phyloP scores from a whole-genome alignment of 371 early-diverging fungal genomes.

The Entomophthora muscae region DNA sequence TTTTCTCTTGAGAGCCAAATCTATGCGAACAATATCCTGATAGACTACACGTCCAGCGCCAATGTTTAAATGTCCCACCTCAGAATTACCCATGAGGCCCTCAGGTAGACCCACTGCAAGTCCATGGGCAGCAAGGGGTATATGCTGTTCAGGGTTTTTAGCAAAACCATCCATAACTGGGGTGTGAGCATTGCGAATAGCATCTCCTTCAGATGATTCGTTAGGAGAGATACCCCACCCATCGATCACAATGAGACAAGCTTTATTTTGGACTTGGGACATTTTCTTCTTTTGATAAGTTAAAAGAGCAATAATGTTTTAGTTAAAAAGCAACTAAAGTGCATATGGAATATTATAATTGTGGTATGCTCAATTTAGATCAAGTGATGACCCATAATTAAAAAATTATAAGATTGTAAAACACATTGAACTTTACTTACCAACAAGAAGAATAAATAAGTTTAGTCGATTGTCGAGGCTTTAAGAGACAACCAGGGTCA shows the following conservation, averaged over 20 bases:
- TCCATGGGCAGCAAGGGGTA: conserved; percentile 87
- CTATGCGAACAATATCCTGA: conserved; percentile 97
- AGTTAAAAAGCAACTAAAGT: too few species aligned
- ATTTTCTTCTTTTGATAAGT: conserved; percentile 1
- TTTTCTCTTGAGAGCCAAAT: conserved; percentile 70
- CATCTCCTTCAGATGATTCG: conserved; percentile 61
- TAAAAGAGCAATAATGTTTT: too few species aligned
- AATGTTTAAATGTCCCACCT: conserved; percentile 99
- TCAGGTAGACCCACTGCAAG: conserved; percentile 94
- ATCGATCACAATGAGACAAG: conserved; percentile 72
- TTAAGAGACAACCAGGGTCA: too few species aligned
- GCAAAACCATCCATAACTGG: conserved; percentile 80
- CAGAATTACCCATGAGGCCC: conserved; percentile 98
- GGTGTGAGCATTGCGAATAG: conserved; percentile 83
- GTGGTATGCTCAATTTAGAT: too few species aligned
- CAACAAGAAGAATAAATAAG: too few species aligned
- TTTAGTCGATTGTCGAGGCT: too few species aligned
- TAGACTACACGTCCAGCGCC: conserved; percentile 98
- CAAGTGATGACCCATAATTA: too few species aligned
- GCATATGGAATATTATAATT: too few species aligned
- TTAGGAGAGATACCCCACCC: conserved; percentile 87
- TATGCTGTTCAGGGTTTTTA: conserved; percentile 41
- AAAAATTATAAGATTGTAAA: too few species aligned
- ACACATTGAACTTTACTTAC: too few species aligned
- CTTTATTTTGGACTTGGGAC: conserved; percentile 26